Conservation (phyloP, 768 basidiomycete species). For the Tylopilus intermedius region DNA sequence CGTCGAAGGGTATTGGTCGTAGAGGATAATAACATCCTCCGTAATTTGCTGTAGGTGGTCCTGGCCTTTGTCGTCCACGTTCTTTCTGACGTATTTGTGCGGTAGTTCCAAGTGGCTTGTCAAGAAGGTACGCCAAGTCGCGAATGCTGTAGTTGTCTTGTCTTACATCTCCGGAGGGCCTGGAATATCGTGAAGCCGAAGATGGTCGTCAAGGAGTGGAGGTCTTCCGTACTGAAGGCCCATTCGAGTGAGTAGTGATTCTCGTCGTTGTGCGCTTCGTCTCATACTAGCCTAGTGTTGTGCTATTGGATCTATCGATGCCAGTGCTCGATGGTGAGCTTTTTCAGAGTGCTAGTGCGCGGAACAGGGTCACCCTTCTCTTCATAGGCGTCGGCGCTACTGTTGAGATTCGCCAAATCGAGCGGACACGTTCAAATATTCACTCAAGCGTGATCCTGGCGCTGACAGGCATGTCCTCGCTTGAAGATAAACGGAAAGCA, state of each 20-base stretch:
- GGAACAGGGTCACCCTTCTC: background rate
- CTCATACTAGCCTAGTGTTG: constrained; percentile 49
- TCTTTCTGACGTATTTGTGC: constrained; percentile 10
- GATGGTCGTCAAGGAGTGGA: constrained; percentile 85
- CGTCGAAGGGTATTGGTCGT: constrained; percentile 72
- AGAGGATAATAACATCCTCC: constrained; percentile 85
- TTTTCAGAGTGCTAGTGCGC: background rate
- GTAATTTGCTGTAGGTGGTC: constrained; percentile 69
- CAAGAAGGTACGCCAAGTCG: constrained; percentile 39
- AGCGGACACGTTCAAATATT: constrained; percentile 37
- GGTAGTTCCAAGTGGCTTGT: constrained; percentile 59
- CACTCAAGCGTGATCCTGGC: constrained; percentile 65
- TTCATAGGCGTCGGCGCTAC: constrained; percentile 74
- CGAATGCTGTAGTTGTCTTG: background rate
- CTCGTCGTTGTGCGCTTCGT: background rate
- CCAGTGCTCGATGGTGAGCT: constrained; percentile 79
- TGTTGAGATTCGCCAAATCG: constrained; percentile 72
- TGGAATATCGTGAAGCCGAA: constrained; percentile 70
- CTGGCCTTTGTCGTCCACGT: background rate
- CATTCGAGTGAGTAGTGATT: constrained; percentile 69
- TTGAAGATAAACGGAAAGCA: constrained; percentile 87
- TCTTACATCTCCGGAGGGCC: constrained; percentile 43
- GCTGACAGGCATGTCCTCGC: constrained; percentile 87
- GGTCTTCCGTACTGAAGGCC: constrained; percentile 63
- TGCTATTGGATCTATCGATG: constrained; percentile 89